Base-by-base conservation (phyloP, 2,329 filamentous ascomycete species). In the Venturia pyrina region DNA sequence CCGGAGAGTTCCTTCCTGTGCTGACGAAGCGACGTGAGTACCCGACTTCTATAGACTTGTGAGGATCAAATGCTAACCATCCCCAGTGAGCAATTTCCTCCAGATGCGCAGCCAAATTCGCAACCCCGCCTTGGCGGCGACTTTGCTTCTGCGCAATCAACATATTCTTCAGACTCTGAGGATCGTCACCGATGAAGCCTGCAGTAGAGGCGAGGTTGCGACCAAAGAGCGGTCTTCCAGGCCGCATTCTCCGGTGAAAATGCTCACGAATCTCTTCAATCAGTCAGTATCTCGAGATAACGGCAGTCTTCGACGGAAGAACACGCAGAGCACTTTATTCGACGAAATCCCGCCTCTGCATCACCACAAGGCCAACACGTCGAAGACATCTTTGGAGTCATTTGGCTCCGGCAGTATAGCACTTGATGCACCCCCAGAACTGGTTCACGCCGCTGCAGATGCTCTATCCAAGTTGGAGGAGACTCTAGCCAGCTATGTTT, bases 231-330 rank as follows among this genome's bases (percentile, higher is more conserved):
- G 70, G 24, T 86, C 0, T 90, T 90, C 46, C 72, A 83, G 93
- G 11, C 87, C 87, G 5, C 85, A 88, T n/a, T 97, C 93, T 0
- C 93, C 93, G 0, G 90, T 96, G 61, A 98, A 97, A 75, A 82
- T 96, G 72, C 81, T 98, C 19, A 96, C 93, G 0, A 96, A 84
- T 72, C 85, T 97, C 65, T 86, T 96, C 71, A 84, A 86, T 43
- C 28, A 86, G 32, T 84, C 82, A 66, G 82, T 77, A 21, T 75
- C 81, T 43, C 81, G 79, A 59, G 75, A 76, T 24, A 69, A 71
- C 43, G 71, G 72, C 28, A 70, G 71, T 41, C 62, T 67, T 13
- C 71, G 73, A 28, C 77, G 71, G 65, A 68, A 7, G 73, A 77
- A 50, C 73, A 74, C 10, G 44, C 37, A 5, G 72, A 71, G 57